Evolutionary conservation across 495 filamentous ascomycete genomes (phyloP).

Genomic region (Xylaria acuta): DNA sequence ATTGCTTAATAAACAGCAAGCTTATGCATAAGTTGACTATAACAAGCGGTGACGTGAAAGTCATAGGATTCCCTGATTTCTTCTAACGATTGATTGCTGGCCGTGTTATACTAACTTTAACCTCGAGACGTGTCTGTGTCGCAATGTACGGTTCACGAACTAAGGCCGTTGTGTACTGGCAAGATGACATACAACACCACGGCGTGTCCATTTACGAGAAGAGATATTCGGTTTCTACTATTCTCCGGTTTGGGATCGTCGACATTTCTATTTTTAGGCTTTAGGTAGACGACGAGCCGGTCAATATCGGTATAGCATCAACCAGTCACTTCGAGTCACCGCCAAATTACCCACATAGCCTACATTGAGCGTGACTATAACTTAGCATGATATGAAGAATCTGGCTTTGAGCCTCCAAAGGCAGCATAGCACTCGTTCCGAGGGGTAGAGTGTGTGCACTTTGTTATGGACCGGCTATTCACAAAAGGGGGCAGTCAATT

Average conservation of each 20-base stretch:
- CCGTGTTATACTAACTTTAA: background rate
- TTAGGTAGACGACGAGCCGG: background rate
- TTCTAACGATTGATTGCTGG: background rate
- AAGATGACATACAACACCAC: background rate
- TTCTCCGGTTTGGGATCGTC: background rate
- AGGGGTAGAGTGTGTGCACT: background rate
- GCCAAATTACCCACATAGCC: background rate
- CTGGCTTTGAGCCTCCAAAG: background rate
- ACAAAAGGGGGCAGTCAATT: background rate
- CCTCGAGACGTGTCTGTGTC: background rate
- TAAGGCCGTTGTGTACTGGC: background rate
- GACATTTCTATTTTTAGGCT: background rate
- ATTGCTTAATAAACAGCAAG: conserved; percentile 19
- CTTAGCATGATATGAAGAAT: no score
- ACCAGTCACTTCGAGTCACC: background rate
- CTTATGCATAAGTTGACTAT: background rate
- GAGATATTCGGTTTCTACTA: background rate
- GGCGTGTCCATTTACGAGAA: background rate
- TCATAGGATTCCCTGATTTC: background rate
- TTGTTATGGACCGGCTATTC: background rate
- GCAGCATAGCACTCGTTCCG: background rate
- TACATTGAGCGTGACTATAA: background rate
- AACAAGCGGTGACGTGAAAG: background rate
- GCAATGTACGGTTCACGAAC: background rate
- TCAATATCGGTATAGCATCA: background rate